phyloP scores from a whole-genome alignment of 108 stramenopile genomes.

The Cylindrotheca closterium region DNA sequence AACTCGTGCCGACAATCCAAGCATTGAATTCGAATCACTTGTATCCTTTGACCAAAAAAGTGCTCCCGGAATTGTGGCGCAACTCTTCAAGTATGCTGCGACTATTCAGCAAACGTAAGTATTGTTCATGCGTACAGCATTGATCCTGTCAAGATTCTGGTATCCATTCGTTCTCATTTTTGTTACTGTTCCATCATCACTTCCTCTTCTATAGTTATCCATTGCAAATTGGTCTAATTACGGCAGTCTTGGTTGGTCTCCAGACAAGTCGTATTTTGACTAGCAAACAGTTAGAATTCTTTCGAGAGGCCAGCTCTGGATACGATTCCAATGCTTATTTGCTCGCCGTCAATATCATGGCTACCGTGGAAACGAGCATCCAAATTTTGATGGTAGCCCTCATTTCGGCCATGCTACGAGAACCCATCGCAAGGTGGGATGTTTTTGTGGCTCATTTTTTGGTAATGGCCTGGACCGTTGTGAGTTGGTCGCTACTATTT shows the following conservation, averaged over 20 bases:
- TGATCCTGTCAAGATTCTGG: too few relatives aligned
- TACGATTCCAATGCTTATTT: constrained; percentile 39
- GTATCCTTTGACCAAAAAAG: constrained; percentile 2
- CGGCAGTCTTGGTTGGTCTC: constrained; percentile 39
- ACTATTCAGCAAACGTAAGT: constrained; percentile 8
- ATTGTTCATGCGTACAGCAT: background rate
- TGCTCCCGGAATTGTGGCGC: background rate
- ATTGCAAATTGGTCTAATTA: constrained; percentile 35
- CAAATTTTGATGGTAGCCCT: constrained; percentile 34
- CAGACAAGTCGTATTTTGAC: constrained; percentile 31
- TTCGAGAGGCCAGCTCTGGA: constrained; percentile 35
- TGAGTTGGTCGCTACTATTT: constrained; percentile 40
- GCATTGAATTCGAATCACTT: constrained; percentile 7
- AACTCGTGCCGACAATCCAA: constrained; percentile 3
- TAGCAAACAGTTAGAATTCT: constrained; percentile 44
- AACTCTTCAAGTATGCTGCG: constrained; percentile 15
- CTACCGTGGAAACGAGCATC: constrained; percentile 33
- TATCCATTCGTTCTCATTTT: too few relatives aligned
- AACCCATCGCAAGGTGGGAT: constrained; percentile 15
- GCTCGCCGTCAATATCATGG: constrained; percentile 34
- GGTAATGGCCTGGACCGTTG: constrained; percentile 33
- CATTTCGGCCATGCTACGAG: constrained; percentile 27
- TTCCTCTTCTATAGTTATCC: constrained; percentile 13
- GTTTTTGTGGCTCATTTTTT: constrained; percentile 30
- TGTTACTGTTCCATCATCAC: background rate